These are phyloP conservation scores for Podila epigama DNA, from an alignment of 192 early-diverging fungal species.

Conservation along the genomic window DNA sequence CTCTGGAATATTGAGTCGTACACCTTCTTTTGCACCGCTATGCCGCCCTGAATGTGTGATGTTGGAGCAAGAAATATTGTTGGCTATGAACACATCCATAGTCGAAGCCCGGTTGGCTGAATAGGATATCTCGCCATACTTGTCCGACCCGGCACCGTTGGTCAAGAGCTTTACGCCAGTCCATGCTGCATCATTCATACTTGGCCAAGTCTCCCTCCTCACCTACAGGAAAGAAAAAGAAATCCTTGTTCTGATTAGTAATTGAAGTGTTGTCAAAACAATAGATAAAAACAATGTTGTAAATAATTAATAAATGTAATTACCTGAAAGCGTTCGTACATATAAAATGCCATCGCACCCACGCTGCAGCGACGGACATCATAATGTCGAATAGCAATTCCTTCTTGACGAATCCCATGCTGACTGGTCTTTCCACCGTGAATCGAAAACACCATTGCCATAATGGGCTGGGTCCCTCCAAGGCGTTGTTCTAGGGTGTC, in stretches of 20 bases:
- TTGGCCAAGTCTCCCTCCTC: constrained; percentile 1
- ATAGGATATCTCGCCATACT: background rate
- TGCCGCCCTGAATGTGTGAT: constrained; percentile 13
- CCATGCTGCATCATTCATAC: background rate
- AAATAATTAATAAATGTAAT: background rate
- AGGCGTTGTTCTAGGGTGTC: background rate
- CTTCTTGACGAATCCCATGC: background rate
- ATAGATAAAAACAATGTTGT: background rate
- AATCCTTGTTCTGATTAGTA: background rate
- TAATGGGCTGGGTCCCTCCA: constrained; percentile 5
- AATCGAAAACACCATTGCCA: background rate
- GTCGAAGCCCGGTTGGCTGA: background rate
- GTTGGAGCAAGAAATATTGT: background rate
- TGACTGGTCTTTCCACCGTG: constrained; percentile 6
- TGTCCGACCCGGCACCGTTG: background rate
- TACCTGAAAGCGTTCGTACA: constrained; percentile 20
- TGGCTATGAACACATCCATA: background rate
- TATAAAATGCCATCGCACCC: constrained; percentile 12
- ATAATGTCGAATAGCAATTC: constrained; percentile 2
- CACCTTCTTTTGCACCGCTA: constrained; percentile 1
- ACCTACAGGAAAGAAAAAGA: background rate
- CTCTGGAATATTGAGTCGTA: background rate
- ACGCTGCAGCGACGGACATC: constrained; percentile 24
- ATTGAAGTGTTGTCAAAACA: background rate
- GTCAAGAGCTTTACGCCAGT: background rate